A percentile compares a stretch with the other conserved stretches of the same genome.
Evolutionary conservation across 2,329 filamentous ascomycete genomes (phyloP).

Genomic region (Beauveria rudraprayagi): DNA sequence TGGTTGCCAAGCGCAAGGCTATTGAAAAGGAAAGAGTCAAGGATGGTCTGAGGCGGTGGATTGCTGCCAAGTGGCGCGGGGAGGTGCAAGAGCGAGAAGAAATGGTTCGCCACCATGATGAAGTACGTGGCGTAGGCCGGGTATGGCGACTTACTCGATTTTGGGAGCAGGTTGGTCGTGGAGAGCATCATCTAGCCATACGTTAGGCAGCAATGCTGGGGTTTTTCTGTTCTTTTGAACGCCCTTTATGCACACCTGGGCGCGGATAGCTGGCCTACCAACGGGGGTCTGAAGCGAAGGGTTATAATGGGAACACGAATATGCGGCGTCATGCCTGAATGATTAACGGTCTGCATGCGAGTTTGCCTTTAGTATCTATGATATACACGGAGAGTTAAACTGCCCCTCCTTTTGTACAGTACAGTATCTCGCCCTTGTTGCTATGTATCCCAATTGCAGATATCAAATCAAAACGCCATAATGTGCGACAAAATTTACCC

Average conservation of each 20-base stretch:
- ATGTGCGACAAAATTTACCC: not conserved
- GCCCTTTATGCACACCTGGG: not conserved
- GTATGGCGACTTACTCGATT: constrained; percentile 57
- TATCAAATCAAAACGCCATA: not conserved
- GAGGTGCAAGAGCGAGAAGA: constrained; percentile 44
- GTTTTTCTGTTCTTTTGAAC: not conserved
- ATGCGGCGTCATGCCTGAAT: not conserved
- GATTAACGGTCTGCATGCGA: not conserved
- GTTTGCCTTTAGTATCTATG: not conserved
- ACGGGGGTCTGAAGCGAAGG: not conserved
- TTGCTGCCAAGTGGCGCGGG: constrained; percentile 49
- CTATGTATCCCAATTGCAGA: not conserved
- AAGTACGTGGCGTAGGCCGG: constrained; percentile 43
- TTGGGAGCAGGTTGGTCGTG: constrained; percentile 53
- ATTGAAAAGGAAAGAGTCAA: constrained; percentile 62
- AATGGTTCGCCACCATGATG: constrained; percentile 38
- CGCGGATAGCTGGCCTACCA: not conserved
- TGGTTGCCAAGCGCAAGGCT: constrained; percentile 54
- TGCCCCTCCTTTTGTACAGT: constrained; percentile 2
- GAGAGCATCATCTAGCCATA: constrained; percentile 20
- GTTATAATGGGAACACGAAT: not conserved
- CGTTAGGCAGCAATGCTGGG: constrained; percentile 5
- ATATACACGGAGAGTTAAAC: not conserved
- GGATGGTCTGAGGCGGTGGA: constrained; percentile 56
- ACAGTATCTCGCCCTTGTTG: not conserved